A percentile compares a stretch with the other conserved stretches of the same genome.
These are phyloP conservation scores for Trichoderma brevicompactum DNA, from an alignment of 2,329 filamentous ascomycete genomes.

Conservation along the genomic window DNA sequence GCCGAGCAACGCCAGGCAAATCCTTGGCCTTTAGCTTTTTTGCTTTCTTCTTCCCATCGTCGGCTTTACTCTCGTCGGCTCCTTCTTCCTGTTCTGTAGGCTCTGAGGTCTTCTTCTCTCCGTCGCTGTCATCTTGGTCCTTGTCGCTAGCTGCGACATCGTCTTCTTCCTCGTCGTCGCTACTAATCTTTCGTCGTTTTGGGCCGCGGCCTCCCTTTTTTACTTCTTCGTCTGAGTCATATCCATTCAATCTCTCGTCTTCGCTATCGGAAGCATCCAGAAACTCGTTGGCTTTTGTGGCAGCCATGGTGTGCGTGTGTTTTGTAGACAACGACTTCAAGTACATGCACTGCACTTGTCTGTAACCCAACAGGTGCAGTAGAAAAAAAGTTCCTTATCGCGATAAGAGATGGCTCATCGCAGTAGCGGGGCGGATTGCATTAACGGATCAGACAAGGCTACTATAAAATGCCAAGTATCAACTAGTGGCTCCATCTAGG, in stretches of 20 bases:
- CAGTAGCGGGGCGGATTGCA: constrained; percentile 17
- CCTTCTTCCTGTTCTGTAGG: constrained; percentile 35
- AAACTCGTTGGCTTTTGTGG: constrained; percentile 73
- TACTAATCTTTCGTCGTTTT: constrained; percentile 67
- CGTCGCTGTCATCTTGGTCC: constrained; percentile 40
- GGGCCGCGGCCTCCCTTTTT: constrained; percentile 64
- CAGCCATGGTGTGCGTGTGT: constrained; percentile 55
- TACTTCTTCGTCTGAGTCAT: constrained; percentile 72
- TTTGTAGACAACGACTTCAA: not conserved
- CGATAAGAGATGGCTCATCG: constrained; percentile 20
- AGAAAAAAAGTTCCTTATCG: constrained; percentile 35
- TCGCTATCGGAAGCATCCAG: constrained; percentile 65
- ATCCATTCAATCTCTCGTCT: constrained; percentile 61
- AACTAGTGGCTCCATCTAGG: no score
- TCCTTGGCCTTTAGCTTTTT: constrained; percentile 40
- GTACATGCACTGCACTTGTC: no score
- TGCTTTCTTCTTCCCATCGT: constrained; percentile 30
- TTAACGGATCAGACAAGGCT: not conserved
- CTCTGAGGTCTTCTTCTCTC: constrained; percentile 34
- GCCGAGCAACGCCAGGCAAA: constrained; percentile 56
- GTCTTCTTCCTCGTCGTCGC: constrained; percentile 45
- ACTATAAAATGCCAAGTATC: not conserved
- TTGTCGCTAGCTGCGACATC: constrained; percentile 41
- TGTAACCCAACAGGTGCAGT: no score
- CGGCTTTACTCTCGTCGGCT: constrained; percentile 32